Conservation (phyloP, 1,284 basidiomycete genomes). For the Coriolopsis trogii region DNA sequence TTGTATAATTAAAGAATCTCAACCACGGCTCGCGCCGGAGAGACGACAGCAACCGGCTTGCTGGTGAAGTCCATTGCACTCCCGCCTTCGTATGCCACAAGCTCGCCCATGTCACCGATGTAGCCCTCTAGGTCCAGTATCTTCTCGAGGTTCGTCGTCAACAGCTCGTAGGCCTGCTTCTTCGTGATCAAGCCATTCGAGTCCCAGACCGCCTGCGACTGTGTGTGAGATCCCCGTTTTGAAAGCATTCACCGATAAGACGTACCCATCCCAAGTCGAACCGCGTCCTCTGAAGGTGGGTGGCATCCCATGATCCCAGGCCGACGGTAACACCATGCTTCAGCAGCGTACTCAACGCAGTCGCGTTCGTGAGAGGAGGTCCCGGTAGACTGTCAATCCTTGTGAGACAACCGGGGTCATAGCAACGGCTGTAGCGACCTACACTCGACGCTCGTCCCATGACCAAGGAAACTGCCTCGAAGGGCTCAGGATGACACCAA, state of each 20-base stretch:
- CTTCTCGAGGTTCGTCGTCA: conserved; percentile 52
- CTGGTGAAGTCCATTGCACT: conserved; percentile 44
- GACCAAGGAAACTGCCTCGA: conserved; percentile 51
- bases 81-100: conserved; percentile 55
- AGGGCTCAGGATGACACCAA: conserved; percentile 57
- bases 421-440: conserved; percentile 11
- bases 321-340: conserved; percentile 56
- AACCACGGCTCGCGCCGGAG: conserved; percentile 35
- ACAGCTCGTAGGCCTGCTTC: conserved; percentile 47
- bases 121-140: conserved; percentile 46
- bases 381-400: conserved; percentile 47
- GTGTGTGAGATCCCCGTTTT: neutral
- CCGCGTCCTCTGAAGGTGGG: conserved; percentile 52
- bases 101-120: conserved; percentile 39
- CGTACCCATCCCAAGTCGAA: conserved; percentile 59
- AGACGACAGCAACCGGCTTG: conserved; percentile 44
- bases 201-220: conserved; percentile 37
- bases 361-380: conserved; percentile 53
- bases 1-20: conserved; percentile 35
- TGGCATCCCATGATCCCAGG: conserved; percentile 50
- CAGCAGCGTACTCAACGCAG: conserved; percentile 48
- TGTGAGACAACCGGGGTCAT: neutral
- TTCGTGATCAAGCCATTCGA: conserved; percentile 44
- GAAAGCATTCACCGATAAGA: neutral
- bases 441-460: conserved; percentile 54